Evolutionary conservation across 2,329 filamentous ascomycete genomes (phyloP).

Genomic region (Calonectria leucothoes): DNA sequence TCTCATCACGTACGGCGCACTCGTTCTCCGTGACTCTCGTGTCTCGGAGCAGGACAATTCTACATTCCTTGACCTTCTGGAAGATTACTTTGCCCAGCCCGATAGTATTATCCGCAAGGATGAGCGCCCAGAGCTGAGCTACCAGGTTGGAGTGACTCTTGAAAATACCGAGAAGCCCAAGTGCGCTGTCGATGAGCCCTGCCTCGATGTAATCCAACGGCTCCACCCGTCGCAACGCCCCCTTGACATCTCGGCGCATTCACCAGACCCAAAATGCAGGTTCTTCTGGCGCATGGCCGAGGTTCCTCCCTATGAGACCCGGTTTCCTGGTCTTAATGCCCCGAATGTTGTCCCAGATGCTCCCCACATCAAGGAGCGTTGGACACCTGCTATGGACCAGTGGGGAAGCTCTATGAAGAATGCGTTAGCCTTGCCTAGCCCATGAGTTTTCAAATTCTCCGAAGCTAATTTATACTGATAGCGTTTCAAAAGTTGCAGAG

Average conservation of each 20-base stretch:
- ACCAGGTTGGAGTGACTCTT: conserved; percentile 72
- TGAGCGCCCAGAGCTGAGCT: conserved; percentile 68
- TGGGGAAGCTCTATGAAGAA: conserved; percentile 72
- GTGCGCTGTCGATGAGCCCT: conserved; percentile 72
- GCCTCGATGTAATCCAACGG: conserved; percentile 66
- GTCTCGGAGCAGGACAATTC: conserved; percentile 67
- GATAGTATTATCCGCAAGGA: conserved; percentile 58
- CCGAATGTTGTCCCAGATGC: conserved; percentile 65
- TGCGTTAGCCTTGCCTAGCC: conserved; percentile 56
- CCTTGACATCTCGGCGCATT: conserved; percentile 66
- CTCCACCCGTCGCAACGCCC: conserved; percentile 67
- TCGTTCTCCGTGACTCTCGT: conserved; percentile 70
- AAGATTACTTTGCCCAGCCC: conserved; percentile 73
- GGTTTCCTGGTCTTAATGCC: conserved; percentile 67
- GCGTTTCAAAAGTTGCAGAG: conserved; percentile 66
- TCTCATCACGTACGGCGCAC: conserved; percentile 69
- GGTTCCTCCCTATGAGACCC: conserved; percentile 63
- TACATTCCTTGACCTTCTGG: conserved; percentile 70
- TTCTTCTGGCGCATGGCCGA: conserved; percentile 74
- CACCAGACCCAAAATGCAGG: conserved; percentile 70
- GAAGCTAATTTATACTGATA: conserved; percentile 37
- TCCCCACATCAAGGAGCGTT: conserved; percentile 60
- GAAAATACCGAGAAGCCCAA: conserved; percentile 74
- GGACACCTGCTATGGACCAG: conserved; percentile 65
- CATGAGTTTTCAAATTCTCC: not conserved